Percentiles rank a stretch among this genome's conserved stretches.
Evolutionary conservation across 1,284 basidiomycete species (phyloP).

Genomic region (Calocybe gambosa): DNA sequence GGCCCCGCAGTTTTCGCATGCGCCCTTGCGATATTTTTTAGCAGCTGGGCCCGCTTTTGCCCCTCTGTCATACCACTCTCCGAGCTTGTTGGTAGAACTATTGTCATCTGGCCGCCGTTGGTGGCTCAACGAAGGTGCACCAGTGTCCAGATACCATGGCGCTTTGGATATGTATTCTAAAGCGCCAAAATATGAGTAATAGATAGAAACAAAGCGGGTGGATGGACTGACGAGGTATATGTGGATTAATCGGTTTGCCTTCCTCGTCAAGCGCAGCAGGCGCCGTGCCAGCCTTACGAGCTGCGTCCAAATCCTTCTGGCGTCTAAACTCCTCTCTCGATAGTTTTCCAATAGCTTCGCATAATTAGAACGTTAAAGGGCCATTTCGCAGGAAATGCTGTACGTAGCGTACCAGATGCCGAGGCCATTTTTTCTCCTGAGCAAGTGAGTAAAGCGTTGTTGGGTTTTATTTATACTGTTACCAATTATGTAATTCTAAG

Average conservation of each 20-base stretch:
- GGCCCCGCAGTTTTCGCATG: slow-evolving; percentile 98
- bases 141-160: slow-evolving; percentile 97
- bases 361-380: slow-evolving; percentile 1
- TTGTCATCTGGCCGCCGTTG: slow-evolving; percentile 73
- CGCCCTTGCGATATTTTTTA: slow-evolving; percentile 95
- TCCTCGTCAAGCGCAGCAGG: slow-evolving; percentile 93
- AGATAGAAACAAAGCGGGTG: not conserved
- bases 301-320: slow-evolving; percentile 94
- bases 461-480: not conserved
- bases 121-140: slow-evolving; percentile 87
- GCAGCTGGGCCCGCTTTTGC: slow-evolving; percentile 81
- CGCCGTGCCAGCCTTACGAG: slow-evolving; percentile 95
- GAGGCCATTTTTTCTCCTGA: slow-evolving; percentile 36
- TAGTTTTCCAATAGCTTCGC: slow-evolving; percentile 66
- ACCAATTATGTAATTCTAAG: not conserved
- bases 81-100: slow-evolving; percentile 62
- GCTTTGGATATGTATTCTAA: slow-evolving; percentile 93
- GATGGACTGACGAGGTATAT: slow-evolving; percentile 75
- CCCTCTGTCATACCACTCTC: slow-evolving; percentile 93
- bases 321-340: slow-evolving; percentile 90
- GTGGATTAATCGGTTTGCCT: slow-evolving; percentile 94
- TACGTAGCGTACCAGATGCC: slow-evolving; percentile 34
- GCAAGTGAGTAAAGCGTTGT: not conserved
- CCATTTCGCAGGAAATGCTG: slow-evolving; percentile 2
- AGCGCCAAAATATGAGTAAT: slow-evolving; percentile 9